phyloP scores from a whole-genome alignment of 331 rosid species.

The Pyrus hybrid region DNA sequence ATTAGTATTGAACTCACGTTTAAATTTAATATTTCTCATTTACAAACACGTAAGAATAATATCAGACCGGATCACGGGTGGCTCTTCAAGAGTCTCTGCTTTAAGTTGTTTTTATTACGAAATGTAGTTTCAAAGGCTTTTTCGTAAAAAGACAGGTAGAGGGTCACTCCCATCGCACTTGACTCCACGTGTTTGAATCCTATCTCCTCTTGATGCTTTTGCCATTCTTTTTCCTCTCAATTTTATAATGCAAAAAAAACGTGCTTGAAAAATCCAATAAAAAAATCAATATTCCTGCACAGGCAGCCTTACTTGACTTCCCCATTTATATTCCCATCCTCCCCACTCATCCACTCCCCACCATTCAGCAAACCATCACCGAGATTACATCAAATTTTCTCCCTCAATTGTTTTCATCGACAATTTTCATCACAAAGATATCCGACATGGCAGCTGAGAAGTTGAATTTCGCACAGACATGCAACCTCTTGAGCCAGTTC shows the following conservation, averaged over 20 bases:
- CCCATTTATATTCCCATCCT: conserved; percentile 2
- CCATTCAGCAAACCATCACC: background rate
- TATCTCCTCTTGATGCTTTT: background rate
- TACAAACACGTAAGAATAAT: too few relatives aligned
- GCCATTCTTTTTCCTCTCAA: too few relatives aligned
- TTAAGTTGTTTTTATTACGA: background rate
- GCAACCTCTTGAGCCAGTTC: conserved; percentile 56
- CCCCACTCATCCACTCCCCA: background rate
- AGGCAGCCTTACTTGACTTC: background rate
- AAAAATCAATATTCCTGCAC: background rate
- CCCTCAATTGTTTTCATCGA: background rate
- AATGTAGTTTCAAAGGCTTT: background rate
- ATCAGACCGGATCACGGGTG: too few relatives aligned
- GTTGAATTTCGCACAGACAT: conserved; percentile 64
- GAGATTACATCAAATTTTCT: background rate
- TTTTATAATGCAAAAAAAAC: conserved; percentile 35
- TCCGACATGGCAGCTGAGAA: conserved; percentile 31
- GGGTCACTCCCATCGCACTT: background rate
- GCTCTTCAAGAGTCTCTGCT: too few relatives aligned
- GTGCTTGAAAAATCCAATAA: conserved; percentile 34
- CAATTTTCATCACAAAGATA: background rate
- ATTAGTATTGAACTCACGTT: too few relatives aligned
- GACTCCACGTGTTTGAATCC: background rate
- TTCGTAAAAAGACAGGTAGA: background rate
- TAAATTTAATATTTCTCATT: too few relatives aligned